Evolutionary conservation across 306 rosid species (phyloP), one percentile per base, ranked within the genome.

Genomic region (Vicia sativa): DNA sequence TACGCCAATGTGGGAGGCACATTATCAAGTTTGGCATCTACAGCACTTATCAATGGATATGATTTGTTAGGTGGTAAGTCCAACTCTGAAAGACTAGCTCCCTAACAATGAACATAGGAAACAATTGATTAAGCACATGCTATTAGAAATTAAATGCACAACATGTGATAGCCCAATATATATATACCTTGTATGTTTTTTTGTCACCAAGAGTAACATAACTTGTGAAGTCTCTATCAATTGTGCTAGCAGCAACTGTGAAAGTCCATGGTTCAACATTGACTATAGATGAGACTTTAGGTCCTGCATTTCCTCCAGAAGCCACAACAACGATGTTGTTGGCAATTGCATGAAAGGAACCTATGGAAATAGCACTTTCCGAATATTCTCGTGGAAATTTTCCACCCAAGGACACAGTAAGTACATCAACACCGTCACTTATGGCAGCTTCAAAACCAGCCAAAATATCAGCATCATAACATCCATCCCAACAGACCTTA

Each of bases 31-130:
- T 62, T 70, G 4, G 83, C 96, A 54, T 80, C 58, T 6, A 4
- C 74, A 15, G 76, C 79, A 53, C 21, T 68, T 41, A 82, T 71
- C 74, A 89, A 58, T 0, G 91, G 90, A 66, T 78, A 83, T 53
- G 77, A 74, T 72, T 74, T 86, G 7, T 16, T 5, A 38, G 79
- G 39, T 6, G 85, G 80, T 42, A 87, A 67, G 4, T 5, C 34
- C 44, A 5, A 3, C 4, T 77, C 6, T 0, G 96, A 83, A 79
- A 91, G 86, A 63, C 91, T 82, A 42, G 64, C 35, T 23, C 93
- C 97, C 64, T 91, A 44, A 12, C 9, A 54, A 54, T 9, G 4
- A 50, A 31, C 37, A 31, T 31, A 6, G 8, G 37, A 31, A 31
- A 31, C 37, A 31, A 31, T 31, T 31, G 37, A 31, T 31, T 31